phyloP scores from a whole-genome alignment of 805 yeast genomes.

The Wickerhamomyces rabaulensis region DNA sequence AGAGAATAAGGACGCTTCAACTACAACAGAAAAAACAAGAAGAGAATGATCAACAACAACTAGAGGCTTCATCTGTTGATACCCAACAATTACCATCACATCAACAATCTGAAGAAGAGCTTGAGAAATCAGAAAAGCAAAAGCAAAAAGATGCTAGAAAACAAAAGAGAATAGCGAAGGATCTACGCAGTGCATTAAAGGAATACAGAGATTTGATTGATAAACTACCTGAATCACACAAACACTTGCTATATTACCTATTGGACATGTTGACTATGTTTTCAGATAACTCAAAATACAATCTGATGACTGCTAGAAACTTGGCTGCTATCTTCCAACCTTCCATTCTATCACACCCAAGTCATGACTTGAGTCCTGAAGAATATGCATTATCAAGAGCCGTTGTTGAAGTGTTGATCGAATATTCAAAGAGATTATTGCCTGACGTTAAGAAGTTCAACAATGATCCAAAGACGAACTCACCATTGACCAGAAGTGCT shows the following conservation, averaged over 20 bases:
- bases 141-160: constrained; percentile 32
- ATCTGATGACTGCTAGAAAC: constrained; percentile 89
- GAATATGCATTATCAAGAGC: constrained; percentile 85
- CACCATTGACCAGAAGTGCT: constrained; percentile 4
- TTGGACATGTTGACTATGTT: constrained; percentile 84
- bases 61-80: constrained; percentile 8
- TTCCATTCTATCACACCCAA: constrained; percentile 87
- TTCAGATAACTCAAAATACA: constrained; percentile 68
- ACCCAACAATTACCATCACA: not conserved
- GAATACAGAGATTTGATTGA: constrained; percentile 68
- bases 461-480: constrained; percentile 8
- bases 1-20: constrained; percentile 29
- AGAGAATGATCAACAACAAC: constrained; percentile 2
- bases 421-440: constrained; percentile 72
- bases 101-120: constrained; percentile 7
- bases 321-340: constrained; percentile 97
- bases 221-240: constrained; percentile 67
- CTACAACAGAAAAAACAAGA: constrained; percentile 11
- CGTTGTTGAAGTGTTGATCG: constrained; percentile 85
- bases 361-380: constrained; percentile 86
- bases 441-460: constrained; percentile 41
- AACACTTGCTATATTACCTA: constrained; percentile 79
- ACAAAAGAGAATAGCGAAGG: constrained; percentile 52
- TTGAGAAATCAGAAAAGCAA: constrained; percentile 24
- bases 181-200: constrained; percentile 61